These are phyloP conservation scores for Pelargonium fulgidum DNA, from an alignment of 441 rosid species.

Conservation along the genomic window DNA sequence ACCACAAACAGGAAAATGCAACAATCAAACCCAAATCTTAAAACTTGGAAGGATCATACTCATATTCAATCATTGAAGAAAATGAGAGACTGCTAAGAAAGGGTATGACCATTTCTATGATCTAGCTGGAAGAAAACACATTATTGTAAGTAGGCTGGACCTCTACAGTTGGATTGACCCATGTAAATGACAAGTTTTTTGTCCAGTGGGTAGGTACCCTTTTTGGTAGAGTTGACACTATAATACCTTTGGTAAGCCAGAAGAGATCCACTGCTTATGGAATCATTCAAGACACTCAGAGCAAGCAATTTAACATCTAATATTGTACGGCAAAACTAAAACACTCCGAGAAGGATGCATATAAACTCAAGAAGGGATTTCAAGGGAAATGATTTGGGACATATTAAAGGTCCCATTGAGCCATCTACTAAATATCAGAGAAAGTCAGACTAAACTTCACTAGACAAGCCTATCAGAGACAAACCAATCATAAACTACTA, in stretches of 20 bases:
- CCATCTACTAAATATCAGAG: not conserved
- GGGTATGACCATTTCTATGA: not conserved
- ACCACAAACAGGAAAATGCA: not conserved
- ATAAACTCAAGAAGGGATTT: not conserved
- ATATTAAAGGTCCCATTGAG: not conserved
- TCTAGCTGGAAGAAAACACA: not conserved
- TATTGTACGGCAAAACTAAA: not conserved
- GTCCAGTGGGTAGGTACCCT: not conserved
- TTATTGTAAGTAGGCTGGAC: not conserved
- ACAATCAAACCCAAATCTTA: not conserved
- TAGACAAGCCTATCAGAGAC: not conserved
- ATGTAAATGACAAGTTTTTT: not conserved
- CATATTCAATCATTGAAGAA: not conserved
- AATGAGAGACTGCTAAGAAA: not conserved
- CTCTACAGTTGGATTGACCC: not conserved
- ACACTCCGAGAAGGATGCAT: too few relatives aligned
- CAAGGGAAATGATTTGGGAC: not conserved
- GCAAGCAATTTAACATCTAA: not conserved
- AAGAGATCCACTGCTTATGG: not conserved
- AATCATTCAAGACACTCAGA: not conserved
- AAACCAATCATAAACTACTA: not conserved
- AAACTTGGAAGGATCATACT: not conserved
- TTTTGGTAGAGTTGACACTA: not conserved
- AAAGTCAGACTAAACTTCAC: not conserved
- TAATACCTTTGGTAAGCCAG: not conserved